Evolutionary conservation across 495 filamentous ascomycete genomes (phyloP).

Genomic region (Opeltia flavorubescens): DNA sequence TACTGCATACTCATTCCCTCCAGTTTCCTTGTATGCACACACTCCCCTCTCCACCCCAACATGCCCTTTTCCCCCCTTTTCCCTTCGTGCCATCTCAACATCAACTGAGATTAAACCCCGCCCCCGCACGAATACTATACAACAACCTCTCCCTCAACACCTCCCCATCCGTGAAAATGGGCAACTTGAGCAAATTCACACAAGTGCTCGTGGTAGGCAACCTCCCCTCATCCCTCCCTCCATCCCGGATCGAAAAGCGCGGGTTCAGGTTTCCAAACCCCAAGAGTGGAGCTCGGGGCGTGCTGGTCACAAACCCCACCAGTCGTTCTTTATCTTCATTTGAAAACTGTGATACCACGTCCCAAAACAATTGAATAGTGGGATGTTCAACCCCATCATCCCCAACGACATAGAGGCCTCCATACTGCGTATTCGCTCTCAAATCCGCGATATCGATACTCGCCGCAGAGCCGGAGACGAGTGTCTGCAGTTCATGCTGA

Average conservation of each 20-base stretch:
- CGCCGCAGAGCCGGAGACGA: slow-evolving; percentile 73
- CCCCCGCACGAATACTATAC: slow-evolving; percentile 82
- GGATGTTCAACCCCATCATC: slow-evolving; percentile 78
- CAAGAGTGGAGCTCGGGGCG: slow-evolving; percentile 78
- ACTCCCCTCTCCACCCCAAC: neutral
- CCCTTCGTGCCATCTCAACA: neutral
- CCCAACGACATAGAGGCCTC: slow-evolving; percentile 74
- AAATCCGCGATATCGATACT: slow-evolving; percentile 83
- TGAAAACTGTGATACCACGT: slow-evolving; percentile 62
- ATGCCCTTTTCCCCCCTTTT: neutral
- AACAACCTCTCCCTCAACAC: slow-evolving; percentile 64
- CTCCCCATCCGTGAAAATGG: slow-evolving; percentile 53
- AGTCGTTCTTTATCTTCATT: slow-evolving; percentile 72
- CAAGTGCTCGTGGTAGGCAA: slow-evolving; percentile 94
- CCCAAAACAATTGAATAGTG: slow-evolving; percentile 78
- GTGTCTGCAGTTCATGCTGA: slow-evolving; percentile 79
- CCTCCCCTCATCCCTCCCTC: slow-evolving; percentile 55
- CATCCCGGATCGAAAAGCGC: slow-evolving; percentile 79
- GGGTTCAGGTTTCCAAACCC: slow-evolving; percentile 82
- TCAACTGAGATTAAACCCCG: slow-evolving; percentile 86
- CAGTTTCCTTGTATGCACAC: neutral
- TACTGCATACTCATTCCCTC: no score
- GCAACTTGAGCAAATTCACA: slow-evolving; percentile 89
- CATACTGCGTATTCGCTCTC: slow-evolving; percentile 72
- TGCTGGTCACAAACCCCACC: slow-evolving; percentile 90